Conservation (phyloP, 2,329 filamentous ascomycete genomes). For the Penicillium sp. region DNA sequence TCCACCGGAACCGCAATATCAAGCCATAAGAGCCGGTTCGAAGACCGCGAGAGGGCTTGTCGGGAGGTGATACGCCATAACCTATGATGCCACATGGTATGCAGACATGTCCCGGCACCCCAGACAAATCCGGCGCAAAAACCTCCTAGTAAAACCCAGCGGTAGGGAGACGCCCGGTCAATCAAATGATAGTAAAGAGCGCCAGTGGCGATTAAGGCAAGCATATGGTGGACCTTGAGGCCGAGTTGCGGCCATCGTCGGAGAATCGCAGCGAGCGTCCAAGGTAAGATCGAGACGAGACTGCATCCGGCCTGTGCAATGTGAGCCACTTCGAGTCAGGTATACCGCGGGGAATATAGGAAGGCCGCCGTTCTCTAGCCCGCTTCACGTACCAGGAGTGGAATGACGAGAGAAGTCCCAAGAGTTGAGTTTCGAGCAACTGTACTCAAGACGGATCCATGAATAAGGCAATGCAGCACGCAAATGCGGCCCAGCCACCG, state of each 20-base stretch:
- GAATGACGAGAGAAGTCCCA: no score
- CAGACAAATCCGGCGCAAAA: not conserved
- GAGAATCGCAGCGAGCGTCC: not conserved
- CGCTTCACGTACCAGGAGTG: no score
- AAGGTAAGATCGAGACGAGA: not conserved
- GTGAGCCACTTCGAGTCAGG: not conserved
- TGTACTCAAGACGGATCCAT: no score
- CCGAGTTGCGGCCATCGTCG: not conserved
- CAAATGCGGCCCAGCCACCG: no score
- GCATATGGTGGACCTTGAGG: not conserved
- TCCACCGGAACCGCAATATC: not conserved
- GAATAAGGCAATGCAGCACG: no score
- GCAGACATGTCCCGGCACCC: not conserved
- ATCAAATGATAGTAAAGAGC: not conserved
- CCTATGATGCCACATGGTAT: not conserved
- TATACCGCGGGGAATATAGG: no score
- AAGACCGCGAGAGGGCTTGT: not conserved
- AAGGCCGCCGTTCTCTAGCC: no score
- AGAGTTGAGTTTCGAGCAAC: no score
- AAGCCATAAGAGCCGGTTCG: not conserved
- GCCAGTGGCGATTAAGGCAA: not conserved
- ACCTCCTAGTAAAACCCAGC: not conserved
- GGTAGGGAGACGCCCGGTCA: not conserved
- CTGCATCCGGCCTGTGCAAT: not conserved
- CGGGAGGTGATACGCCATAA: not conserved